Evolutionary conservation across 2,329 filamentous ascomycete genomes (phyloP).

Genomic region (Ophiostoma ips): DNA sequence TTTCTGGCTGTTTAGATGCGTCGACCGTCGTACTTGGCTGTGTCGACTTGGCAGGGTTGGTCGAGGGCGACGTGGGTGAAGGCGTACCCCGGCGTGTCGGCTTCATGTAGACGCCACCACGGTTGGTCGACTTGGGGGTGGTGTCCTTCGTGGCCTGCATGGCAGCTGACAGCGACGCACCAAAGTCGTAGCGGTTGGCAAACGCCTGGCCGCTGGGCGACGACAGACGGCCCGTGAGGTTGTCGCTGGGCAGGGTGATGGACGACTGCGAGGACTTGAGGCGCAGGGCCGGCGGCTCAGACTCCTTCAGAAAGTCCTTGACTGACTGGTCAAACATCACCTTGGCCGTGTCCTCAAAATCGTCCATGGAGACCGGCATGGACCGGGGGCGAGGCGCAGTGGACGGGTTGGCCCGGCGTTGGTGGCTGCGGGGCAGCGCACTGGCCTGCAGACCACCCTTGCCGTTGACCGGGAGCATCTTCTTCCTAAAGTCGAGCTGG

Average conservation of each 20-base stretch:
- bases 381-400: slow-evolving; percentile 37
- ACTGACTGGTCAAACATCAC: slow-evolving; percentile 46
- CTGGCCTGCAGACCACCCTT: slow-evolving; percentile 32
- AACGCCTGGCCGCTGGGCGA: slow-evolving; percentile 60
- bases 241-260: slow-evolving; percentile 48
- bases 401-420: slow-evolving; percentile 30
- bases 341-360: slow-evolving; percentile 52
- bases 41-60: slow-evolving; percentile 1
- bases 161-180: slow-evolving; percentile 75
- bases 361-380: slow-evolving; percentile 48
- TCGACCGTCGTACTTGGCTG: slow-evolving; percentile 6
- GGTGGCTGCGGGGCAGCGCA: slow-evolving; percentile 52
- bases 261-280: slow-evolving; percentile 57
- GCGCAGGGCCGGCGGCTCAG: slow-evolving; percentile 42
- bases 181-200: slow-evolving; percentile 89
- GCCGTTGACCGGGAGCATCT: slow-evolving; percentile 47
- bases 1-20: slow-evolving; percentile 10
- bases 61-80: not conserved
- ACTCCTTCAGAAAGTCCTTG: slow-evolving; percentile 49
- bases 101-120: slow-evolving; percentile 46
- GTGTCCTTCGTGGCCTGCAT: slow-evolving; percentile 59
- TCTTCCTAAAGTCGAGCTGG: slow-evolving; percentile 85
- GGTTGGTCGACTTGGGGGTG: slow-evolving; percentile 33
- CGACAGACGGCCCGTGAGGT: slow-evolving; percentile 35
- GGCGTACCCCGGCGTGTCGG: slow-evolving; percentile 25